phyloP scores from a whole-genome alignment of 805 yeast species.

The Candida insectalens region DNA sequence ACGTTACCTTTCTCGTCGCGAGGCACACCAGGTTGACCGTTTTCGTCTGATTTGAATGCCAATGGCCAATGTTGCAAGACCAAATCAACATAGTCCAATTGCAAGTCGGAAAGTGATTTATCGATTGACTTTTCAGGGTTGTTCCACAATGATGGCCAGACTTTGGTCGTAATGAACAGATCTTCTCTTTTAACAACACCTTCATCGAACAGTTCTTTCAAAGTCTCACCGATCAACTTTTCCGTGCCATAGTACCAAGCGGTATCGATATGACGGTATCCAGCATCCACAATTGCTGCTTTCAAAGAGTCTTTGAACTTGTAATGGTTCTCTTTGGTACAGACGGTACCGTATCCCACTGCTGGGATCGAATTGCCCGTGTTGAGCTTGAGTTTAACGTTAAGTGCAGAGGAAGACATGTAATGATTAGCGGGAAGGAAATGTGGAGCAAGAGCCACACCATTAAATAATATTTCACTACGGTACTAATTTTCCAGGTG shows the following conservation, averaged over 20 bases:
- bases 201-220: slow-evolving; percentile 36
- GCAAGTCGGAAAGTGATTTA: slow-evolving; percentile 29
- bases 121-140: slow-evolving; percentile 32
- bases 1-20: slow-evolving; percentile 30
- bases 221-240: slow-evolving; percentile 31
- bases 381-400: slow-evolving; percentile 35
- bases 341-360: slow-evolving; percentile 62
- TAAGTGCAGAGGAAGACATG: slow-evolving; percentile 13
- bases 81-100: slow-evolving; percentile 36
- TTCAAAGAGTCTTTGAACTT: slow-evolving; percentile 13
- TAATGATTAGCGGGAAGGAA: slow-evolving; percentile 17
- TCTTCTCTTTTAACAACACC: slow-evolving; percentile 40
- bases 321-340: slow-evolving; percentile 5
- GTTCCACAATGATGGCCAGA: slow-evolving; percentile 41
- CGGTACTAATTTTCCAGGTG: slow-evolving; percentile 6
- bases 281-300: slow-evolving; percentile 27
- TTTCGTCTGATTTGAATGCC: slow-evolving; percentile 29
- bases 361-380: slow-evolving; percentile 56
- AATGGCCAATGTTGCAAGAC: slow-evolving; percentile 43
- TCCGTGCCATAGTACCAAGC: slow-evolving; percentile 43
- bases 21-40: slow-evolving; percentile 30
- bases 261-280: slow-evolving; percentile 41
- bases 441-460: slow-evolving; percentile 4
- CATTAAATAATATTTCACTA: no score
- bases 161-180: slow-evolving; percentile 65